Evolutionary conservation across 2,329 filamentous ascomycete species (phyloP).

Genomic region (Apiospora sp.): DNA sequence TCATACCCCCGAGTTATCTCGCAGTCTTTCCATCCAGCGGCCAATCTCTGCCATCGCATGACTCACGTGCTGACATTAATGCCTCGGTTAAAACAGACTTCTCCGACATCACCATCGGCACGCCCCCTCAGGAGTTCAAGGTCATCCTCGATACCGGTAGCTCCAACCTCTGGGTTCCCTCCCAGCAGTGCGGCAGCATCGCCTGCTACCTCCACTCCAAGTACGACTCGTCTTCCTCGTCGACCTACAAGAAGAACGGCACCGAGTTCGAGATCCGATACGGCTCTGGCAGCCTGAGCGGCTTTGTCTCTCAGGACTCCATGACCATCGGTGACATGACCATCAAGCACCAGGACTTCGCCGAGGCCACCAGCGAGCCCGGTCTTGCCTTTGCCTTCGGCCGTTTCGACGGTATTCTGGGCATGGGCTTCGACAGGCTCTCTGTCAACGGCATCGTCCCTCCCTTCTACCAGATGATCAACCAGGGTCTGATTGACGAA

Average conservation of each 20-base stretch:
- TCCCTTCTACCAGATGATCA: slow-evolving; percentile 95
- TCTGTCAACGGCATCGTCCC: slow-evolving; percentile 96
- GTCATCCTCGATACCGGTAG: slow-evolving; percentile 98
- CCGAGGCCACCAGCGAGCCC: slow-evolving; percentile 94
- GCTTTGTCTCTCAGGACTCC: slow-evolving; percentile 90
- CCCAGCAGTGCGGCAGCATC: slow-evolving; percentile 88
- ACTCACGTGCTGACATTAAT: not conserved
- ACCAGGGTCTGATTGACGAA: slow-evolving; percentile 89
- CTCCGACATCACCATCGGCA: slow-evolving; percentile 93
- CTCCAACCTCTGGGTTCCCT: slow-evolving; percentile 99
- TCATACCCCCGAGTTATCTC: slow-evolving; percentile 55
- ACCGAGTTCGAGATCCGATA: slow-evolving; percentile 92
- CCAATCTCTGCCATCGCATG: not conserved
- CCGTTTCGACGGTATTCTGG: slow-evolving; percentile 95
- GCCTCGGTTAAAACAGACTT: slow-evolving; percentile 71
- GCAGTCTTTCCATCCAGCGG: not conserved
- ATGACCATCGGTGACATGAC: slow-evolving; percentile 88
- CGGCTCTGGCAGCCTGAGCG: slow-evolving; percentile 91
- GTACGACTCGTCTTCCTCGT: slow-evolving; percentile 91
- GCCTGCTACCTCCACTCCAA: slow-evolving; percentile 97
- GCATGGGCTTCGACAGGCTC: slow-evolving; percentile 93
- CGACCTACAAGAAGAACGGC: slow-evolving; percentile 93
- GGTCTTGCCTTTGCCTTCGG: slow-evolving; percentile 98
- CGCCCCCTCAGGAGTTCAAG: slow-evolving; percentile 94
- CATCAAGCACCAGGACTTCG: slow-evolving; percentile 91